Evolutionary conservation across 2,329 filamentous ascomycete species (phyloP), one percentile per base, ranked within the genome.

Genomic region (Aspergillus flavus): DNA sequence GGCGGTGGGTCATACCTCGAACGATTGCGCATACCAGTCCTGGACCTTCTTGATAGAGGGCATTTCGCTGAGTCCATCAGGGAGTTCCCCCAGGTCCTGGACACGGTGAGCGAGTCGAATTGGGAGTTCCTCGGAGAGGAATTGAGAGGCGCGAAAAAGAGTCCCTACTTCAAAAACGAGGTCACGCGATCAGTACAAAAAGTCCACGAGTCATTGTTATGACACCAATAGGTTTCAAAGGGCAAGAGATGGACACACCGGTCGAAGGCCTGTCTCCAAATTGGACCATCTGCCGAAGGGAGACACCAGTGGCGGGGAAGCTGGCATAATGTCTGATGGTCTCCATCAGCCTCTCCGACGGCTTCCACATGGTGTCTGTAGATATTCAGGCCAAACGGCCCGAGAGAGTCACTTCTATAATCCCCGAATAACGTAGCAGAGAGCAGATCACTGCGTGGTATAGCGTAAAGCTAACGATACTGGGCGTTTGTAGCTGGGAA

Each of bases 11-110:
- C 86, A 72, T 86, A 97, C 94, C 88, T 99, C 95, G 75, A 99
- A 99, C 58, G 95, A 99, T 82, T 99, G 95, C 68, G 94, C 95
- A 79, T 99, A 99, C 95, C 95, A 99, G 75, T 98, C 94, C 78
- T 94, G 91, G 70, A 99, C 95, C 74, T 90, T 93, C 78, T 90
- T 89, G 70, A 99, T 97, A 12, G 95, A 98, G 45, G 94, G 92
- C 95, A 99, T 98, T 71, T 98, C 94, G 77, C 93, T 97, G 66
- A 99, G 87, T 61, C 95, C 95, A 85, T 99, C 95, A 41, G 95
- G 95, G 2, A 99, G 84, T 74, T 93, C 91, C 66, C 91, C 89
- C 62, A 99, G 87, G 82, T 99, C 95, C 80, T 97, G 92, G 64
- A 99, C 95, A 68, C 95, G 91, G 81, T 99, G 95, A 72, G 95